These are phyloP conservation scores for Cicer yamashitae DNA, from an alignment of 306 rosid species.

Conservation along the genomic window DNA sequence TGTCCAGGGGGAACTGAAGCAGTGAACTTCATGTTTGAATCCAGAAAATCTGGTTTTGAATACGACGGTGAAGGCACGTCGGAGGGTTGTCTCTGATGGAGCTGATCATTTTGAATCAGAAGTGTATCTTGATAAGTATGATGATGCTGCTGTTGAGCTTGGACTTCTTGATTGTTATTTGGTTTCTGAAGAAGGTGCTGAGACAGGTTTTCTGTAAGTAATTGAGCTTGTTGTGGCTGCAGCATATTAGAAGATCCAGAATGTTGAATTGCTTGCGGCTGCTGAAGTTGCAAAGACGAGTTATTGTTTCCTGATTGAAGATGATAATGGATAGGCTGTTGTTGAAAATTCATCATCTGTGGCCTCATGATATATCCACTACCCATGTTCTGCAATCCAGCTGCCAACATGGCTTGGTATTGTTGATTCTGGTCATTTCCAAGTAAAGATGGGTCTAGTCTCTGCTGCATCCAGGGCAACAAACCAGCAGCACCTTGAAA, in stretches of 20 bases:
- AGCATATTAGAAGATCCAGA: constrained; percentile 58
- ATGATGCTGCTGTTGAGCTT: constrained; percentile 65
- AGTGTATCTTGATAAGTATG: constrained; percentile 58
- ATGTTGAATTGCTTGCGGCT: constrained; percentile 66
- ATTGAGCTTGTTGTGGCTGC: constrained; percentile 65
- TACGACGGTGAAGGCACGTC: constrained; percentile 68
- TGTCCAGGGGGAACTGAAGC: constrained; percentile 62
- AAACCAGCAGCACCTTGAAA: constrained; percentile 73
- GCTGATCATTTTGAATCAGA: constrained; percentile 66
- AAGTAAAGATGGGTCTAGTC: constrained; percentile 71
- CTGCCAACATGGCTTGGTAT: constrained; percentile 87
- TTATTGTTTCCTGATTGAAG: constrained; percentile 63
- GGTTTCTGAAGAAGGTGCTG: constrained; percentile 75
- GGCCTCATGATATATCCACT: constrained; percentile 77
- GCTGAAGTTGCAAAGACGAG: constrained; percentile 73
- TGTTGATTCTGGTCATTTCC: constrained; percentile 81
- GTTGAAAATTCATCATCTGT: constrained; percentile 82
- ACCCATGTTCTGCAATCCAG: constrained; percentile 76
- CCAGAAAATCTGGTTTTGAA: constrained; percentile 69
- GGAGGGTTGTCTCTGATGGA: constrained; percentile 66
- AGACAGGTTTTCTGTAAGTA: constrained; percentile 63
- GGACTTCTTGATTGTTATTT: constrained; percentile 66
- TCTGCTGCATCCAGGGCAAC: constrained; percentile 92
- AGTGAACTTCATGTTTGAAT: constrained; percentile 63
- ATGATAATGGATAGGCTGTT: constrained; percentile 71